phyloP scores from a whole-genome alignment of 805 yeast species.

The Starmerella bombi region DNA sequence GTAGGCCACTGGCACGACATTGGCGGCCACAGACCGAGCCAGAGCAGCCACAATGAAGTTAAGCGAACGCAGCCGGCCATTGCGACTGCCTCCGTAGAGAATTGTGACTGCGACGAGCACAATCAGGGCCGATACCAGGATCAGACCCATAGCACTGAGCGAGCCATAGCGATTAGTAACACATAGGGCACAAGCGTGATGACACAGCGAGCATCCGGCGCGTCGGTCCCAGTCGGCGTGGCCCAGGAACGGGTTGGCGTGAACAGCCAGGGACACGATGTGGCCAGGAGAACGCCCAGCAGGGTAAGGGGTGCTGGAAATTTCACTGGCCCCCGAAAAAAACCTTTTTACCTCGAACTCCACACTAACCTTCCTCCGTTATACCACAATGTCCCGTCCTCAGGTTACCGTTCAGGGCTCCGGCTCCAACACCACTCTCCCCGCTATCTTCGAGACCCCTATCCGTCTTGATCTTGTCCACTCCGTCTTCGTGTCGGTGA shows the following conservation, averaged over 20 bases:
- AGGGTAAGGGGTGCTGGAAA: constrained; percentile 1
- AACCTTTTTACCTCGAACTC: too few species aligned
- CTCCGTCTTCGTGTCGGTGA: constrained; percentile 94
- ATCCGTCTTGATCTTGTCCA: constrained; percentile 99
- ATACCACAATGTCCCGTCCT: constrained; percentile 49
- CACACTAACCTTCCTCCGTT: not conserved
- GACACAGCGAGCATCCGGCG: too few species aligned
- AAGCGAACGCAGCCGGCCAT: not conserved
- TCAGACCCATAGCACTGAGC: not conserved
- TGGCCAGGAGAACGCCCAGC: constrained; percentile 1
- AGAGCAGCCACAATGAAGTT: constrained; percentile 2
- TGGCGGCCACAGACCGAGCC: constrained; percentile 13
- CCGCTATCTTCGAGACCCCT: constrained; percentile 99
- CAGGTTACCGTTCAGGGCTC: constrained; percentile 91
- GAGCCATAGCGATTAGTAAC: not conserved
- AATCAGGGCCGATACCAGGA: not conserved
- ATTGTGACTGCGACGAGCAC: not conserved
- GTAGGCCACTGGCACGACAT: constrained; percentile 20
- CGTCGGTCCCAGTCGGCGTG: too few species aligned
- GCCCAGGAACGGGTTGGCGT: too few species aligned
- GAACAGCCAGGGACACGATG: too few species aligned
- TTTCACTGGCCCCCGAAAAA: not conserved
- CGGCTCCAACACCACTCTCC: constrained; percentile 74
- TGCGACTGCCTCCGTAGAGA: constrained; percentile 4
- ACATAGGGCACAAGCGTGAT: not conserved